Conservation (phyloP, 257 asterid species). For the Euphrasia confusa region DNA sequence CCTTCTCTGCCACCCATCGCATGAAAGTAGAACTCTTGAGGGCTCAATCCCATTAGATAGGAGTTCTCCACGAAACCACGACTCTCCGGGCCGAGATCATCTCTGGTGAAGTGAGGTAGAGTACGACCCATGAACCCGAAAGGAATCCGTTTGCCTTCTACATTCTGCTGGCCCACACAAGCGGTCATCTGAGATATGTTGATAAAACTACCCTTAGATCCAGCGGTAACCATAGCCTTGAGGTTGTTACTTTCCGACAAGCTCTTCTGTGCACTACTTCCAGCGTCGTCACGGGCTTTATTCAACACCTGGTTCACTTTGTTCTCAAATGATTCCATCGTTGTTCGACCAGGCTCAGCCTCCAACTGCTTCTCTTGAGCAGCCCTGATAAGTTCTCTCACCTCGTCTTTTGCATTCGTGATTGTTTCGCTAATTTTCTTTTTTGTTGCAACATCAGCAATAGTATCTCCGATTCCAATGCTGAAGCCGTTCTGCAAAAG, state of each 20-base stretch:
- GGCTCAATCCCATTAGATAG: constrained; percentile 86
- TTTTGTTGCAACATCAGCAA: constrained; percentile 92
- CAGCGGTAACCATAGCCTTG: constrained; percentile 99
- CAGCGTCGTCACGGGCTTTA: constrained; percentile 99
- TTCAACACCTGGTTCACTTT: constrained; percentile 98
- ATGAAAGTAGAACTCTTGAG: constrained; percentile 97
- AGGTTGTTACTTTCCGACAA: constrained; percentile 96
- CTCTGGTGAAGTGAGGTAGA: constrained; percentile 86
- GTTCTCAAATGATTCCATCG: constrained; percentile 94
- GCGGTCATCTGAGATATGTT: constrained; percentile 99
- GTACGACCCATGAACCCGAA: constrained; percentile 88
- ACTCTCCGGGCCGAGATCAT: constrained; percentile 95
- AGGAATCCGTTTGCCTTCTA: constrained; percentile 98
- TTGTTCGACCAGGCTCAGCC: constrained; percentile 98
- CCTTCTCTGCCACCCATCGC: constrained; percentile 99
- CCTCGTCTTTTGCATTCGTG: constrained; percentile 77
- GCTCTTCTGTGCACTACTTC: constrained; percentile 96
- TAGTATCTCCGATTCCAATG: constrained; percentile 98
- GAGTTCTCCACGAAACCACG: constrained; percentile 99
- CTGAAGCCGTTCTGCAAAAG: constrained; percentile 93
- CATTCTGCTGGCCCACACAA: constrained; percentile 99
- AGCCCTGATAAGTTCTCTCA: constrained; percentile 70
- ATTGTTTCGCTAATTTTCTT: constrained; percentile 75
- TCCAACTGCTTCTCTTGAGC: constrained; percentile 78
- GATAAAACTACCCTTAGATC: constrained; percentile 98